A percentile compares a stretch with the other conserved stretches of the same genome.
phyloP scores from a whole-genome alignment of 331 rosid species.

The Malus hybrid region DNA sequence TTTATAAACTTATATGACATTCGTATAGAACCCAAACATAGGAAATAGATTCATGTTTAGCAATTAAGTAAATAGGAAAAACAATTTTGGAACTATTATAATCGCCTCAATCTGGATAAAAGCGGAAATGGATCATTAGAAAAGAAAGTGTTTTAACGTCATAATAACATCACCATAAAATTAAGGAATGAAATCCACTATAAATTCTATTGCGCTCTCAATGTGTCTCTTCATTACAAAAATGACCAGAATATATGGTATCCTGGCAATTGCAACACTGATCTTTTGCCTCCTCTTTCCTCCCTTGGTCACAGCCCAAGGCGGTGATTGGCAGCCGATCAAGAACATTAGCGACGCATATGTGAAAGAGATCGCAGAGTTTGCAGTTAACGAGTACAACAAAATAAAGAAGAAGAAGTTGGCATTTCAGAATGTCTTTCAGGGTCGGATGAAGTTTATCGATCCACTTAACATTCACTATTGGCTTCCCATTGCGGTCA shows the following conservation, averaged over 20 bases:
- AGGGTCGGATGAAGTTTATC: background rate
- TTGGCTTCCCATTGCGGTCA: background rate
- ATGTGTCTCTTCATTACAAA: too few species aligned
- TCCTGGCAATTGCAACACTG: too few species aligned
- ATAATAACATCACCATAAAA: background rate
- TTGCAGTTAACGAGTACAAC: slow-evolving; percentile 39
- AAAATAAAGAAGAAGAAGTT: background rate
- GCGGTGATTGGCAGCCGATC: background rate
- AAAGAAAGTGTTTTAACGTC: background rate
- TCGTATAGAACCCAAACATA: too few species aligned
- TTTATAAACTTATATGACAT: too few species aligned
- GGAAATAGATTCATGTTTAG: too few species aligned
- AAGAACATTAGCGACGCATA: slow-evolving; percentile 15
- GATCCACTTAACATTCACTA: background rate
- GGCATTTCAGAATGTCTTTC: background rate
- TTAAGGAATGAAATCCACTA: too few species aligned
- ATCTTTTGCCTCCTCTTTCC: background rate
- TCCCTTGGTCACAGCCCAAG: slow-evolving; percentile 29
- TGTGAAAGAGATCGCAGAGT: slow-evolving; percentile 41
- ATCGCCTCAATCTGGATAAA: background rate
- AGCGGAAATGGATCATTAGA: background rate
- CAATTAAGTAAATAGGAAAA: background rate
- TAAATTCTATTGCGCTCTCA: background rate
- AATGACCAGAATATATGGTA: too few species aligned
- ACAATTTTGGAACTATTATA: background rate